Base-by-base conservation (phyloP, 345 rosid species). In the Populus nigra region DNA sequence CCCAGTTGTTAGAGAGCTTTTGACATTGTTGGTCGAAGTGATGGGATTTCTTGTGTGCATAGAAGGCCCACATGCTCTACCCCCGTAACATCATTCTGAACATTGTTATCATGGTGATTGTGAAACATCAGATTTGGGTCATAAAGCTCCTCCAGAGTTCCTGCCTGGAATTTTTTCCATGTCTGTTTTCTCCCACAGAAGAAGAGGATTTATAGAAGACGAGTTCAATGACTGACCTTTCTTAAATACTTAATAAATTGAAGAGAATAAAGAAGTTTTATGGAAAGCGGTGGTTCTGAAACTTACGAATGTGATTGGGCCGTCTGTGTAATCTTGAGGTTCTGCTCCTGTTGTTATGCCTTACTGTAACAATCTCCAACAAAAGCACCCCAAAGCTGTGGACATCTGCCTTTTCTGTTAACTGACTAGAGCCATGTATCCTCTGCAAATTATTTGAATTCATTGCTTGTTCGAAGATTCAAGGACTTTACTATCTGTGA, bases 341-440 rank as follows among this genome's bases (percentile, higher is more conserved):
- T 87, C 89, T 91, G 86, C 91, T 79, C 69, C 83, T 84, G 74
- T 92, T 96, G 84, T 92, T 96, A 80, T 88, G 97, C 76, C 78
- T 91, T 75, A 94, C 96, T 8, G 97, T 91, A 9, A 88, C 93
- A 36, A 88, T 90, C 86, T 94, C 99, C 70, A 94, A 76, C 81
- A 93, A 75, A 68, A 95, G 92, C 62, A 95, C 97, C 4, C 98
- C 99, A 22, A 88, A 95, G 80, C 97, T 91, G 82, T 95, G 93
- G 41, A 93, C 91, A 73, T 95, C 99, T 57, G 81, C 98, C 79
- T 93, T 96, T 81, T 96, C 99, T 25, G 99, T 92, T 76, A 96
- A 82, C 81, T 91, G 98, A 66, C 99, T 0, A 98, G 99, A 77
- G 99, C 98, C 98, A 95, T 93, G 78, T 95, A 92, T 27, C 99